Base-by-base conservation (phyloP, 1,139 yeast genomes). In the Suhomyces kunorum region DNA sequence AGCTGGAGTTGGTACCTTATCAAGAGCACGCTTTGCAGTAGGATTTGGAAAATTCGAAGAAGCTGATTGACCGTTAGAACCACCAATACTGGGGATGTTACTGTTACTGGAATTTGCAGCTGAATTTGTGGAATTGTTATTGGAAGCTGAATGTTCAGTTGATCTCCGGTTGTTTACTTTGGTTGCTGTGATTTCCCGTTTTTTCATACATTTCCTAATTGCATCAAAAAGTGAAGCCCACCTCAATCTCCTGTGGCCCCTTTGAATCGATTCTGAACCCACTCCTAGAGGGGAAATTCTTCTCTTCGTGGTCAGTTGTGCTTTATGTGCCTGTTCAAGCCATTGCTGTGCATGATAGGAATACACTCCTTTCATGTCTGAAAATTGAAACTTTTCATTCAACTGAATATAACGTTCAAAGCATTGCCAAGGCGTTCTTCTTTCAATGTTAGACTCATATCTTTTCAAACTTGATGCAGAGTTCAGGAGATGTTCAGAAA, bases 221-320 rank as follows among this genome's bases (percentile, higher is more conserved):
- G 96, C 97, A 59, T 94, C 98, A 69, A 92, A 87, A 88, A 92
- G 85, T 36, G 96, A 86, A 0, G 96, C 96, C 97, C 95, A 94
- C 45, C 98, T 74, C 44, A 92, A 69, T 40, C 95, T 73, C 44
- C 87, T 70, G 56, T 92, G 96, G 14, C 98, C 98, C 51, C 98
- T 71, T 63, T 90, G 97, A 36, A 89, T 84, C 0, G 95, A 86
- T 53, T 92, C 97, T 25, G 80, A 78, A 0, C 95, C 94, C 12
- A 90, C 95, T 37, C 98, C 97, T 24, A 90, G 65, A 0, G 98
- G 97, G 0, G 95, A 83, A 9, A 90, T 86, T 47, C 98, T 76
- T 53, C 96, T 74, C 60, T 89, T 87, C 1, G 94, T 81, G 5
- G 90, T 83, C 50, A 87, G 82, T 58, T 92, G 97, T 1, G 90